Evolutionary conservation across 257 asterid species (phyloP), one percentile per base, ranked within the genome.

Genomic region (Asclepias syriaca): DNA sequence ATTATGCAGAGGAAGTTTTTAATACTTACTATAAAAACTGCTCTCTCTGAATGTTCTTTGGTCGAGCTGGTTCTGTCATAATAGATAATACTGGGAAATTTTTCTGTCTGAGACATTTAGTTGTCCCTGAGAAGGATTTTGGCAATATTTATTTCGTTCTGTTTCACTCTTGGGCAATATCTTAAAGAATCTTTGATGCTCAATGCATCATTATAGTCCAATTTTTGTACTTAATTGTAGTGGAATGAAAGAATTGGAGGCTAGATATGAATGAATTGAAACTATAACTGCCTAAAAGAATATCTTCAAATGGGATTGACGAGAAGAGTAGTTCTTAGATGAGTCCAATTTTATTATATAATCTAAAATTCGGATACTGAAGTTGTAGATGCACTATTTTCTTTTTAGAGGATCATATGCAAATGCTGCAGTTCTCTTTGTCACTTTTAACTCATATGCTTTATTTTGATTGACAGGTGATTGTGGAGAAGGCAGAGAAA

Each of bases 401-500:
- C 39, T 34, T 11, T 11, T 27, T 18, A 18, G 43, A 1, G n/a
- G 9, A 61, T 34, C 16, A 21, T 60, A 11, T 43, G 55, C 54
- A 22, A n/a, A 43, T 24, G 15, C 19, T 45, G 10, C 6, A 19
- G n/a, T 14, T 18, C 4, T 11, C 27, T 27, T 27, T 4, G 12
- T 43, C 6, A 27, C 18, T 58, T 21, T 14, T 22, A 55, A 34
- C 34, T 65, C 61, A 18, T 45, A 13, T 37, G 21, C 5, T 74
- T 72, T 58, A 3, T 51, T 1, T 15, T 57, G 27, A 39, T 48
- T 66, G 49, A 43, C 53, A 88, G 94, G 94, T 88, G 58, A 88
- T 88, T 27, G 94, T 88, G 75, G 94, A 88, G 84, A 88, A 84
- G 82, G 94, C 94, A 14, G 94, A 88, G 70, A 88, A 75, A 73